Percentiles rank a stretch among this genome's conserved stretches.
Conservation (phyloP, 306 rosid species). For the Cyclanthera cordifolia region DNA sequence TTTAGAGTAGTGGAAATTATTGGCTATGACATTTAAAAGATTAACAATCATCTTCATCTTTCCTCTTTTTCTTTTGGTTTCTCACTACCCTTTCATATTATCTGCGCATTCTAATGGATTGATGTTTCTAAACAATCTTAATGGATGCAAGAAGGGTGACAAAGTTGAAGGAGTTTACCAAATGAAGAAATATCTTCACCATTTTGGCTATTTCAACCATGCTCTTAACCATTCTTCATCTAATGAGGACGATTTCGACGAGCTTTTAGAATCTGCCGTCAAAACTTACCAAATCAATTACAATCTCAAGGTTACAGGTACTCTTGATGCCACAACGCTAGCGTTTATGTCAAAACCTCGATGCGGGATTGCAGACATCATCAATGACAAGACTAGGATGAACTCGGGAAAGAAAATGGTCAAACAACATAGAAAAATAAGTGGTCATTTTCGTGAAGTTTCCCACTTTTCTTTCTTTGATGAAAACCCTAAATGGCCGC, state of each 20-base stretch:
- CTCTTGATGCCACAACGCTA: slow-evolving; percentile 10
- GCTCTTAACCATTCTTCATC: not conserved
- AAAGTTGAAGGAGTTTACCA: slow-evolving; percentile 6
- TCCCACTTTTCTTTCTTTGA: slow-evolving; percentile 9
- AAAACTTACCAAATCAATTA: slow-evolving; percentile 19
- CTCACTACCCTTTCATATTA: not conserved
- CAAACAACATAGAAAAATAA: not conserved
- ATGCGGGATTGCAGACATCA: slow-evolving; percentile 13
- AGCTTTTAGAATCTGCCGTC: slow-evolving; percentile 18
- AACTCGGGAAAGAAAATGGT: not conserved
- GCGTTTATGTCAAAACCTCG: slow-evolving; percentile 19
- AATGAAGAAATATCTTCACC: slow-evolving; percentile 14
- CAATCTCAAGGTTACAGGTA: slow-evolving; percentile 18
- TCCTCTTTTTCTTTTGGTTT: not conserved
- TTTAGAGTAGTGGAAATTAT: not conserved
- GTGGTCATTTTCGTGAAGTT: not conserved
- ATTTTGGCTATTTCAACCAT: slow-evolving; percentile 13
- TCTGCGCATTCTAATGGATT: not conserved
- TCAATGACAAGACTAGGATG: slow-evolving; percentile 1
- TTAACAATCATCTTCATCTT: not conserved
- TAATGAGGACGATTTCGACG: slow-evolving; percentile 12
- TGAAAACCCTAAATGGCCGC: slow-evolving; percentile 13
- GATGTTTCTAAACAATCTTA: slow-evolving; percentile 12
- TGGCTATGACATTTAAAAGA: not conserved
- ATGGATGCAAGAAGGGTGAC: slow-evolving; percentile 19